Conservation (phyloP, 2,329 filamentous ascomycete species). For the Colletotrichum viniferum region DNA sequence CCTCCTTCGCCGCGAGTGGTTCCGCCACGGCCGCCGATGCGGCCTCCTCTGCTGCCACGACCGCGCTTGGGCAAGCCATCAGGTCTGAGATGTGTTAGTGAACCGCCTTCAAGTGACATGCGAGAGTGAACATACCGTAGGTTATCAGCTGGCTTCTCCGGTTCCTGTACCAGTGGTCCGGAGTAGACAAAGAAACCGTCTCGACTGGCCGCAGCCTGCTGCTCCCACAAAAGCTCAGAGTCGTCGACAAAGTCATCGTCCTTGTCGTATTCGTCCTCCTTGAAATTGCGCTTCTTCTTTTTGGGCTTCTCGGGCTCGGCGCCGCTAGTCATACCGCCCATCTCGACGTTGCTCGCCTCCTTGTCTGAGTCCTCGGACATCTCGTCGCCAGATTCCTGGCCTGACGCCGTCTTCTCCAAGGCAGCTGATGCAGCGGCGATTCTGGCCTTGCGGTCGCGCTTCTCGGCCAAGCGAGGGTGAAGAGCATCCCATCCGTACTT, state of each 20-base stretch:
- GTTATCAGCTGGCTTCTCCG: slow-evolving; percentile 67
- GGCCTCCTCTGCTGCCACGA: slow-evolving; percentile 48
- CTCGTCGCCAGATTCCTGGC: slow-evolving; percentile 76
- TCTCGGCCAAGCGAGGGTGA: slow-evolving; percentile 88
- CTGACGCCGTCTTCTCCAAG: slow-evolving; percentile 75
- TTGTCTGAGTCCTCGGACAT: slow-evolving; percentile 82
- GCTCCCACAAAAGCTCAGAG: slow-evolving; percentile 93
- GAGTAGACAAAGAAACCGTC: slow-evolving; percentile 99
- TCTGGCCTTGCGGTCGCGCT: slow-evolving; percentile 83
- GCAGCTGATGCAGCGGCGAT: slow-evolving; percentile 89
- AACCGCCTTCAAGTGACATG: slow-evolving; percentile 13
- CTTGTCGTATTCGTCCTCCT: slow-evolving; percentile 83
- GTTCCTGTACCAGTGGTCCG: slow-evolving; percentile 86
- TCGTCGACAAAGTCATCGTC: slow-evolving; percentile 90
- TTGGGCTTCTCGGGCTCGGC: slow-evolving; percentile 66
- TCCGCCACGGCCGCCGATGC: slow-evolving; percentile 64
- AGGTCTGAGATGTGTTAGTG: slow-evolving; percentile 52
- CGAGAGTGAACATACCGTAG: slow-evolving; percentile 47
- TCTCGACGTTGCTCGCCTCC: slow-evolving; percentile 88
- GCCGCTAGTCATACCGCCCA: slow-evolving; percentile 68
- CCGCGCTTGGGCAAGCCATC: slow-evolving; percentile 76
- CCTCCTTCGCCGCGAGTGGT: slow-evolving; percentile 59
- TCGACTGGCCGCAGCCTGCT: slow-evolving; percentile 89
- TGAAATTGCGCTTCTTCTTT: slow-evolving; percentile 81
- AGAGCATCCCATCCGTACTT: slow-evolving; percentile 94